phyloP scores from a whole-genome alignment of 2,329 filamentous ascomycete species.

The Trichophyton equinum region DNA sequence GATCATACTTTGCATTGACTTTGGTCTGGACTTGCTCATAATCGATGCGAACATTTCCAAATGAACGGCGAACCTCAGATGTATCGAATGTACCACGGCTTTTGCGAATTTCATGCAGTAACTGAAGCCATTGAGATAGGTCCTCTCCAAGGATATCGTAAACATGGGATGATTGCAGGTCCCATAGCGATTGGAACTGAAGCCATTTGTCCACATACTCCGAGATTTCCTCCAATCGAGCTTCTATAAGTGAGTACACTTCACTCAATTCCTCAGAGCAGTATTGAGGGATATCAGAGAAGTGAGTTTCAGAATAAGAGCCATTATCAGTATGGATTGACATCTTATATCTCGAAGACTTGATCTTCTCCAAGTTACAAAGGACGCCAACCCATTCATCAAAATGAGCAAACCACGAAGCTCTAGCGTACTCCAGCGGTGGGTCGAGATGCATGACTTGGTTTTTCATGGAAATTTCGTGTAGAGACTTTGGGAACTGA shows the following conservation, averaged over 20 bases:
- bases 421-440: constrained; percentile 78
- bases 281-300: constrained; percentile 70
- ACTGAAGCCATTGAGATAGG: constrained; percentile 80
- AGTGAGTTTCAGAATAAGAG: constrained; percentile 42
- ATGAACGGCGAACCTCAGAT: constrained; percentile 80
- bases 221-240: constrained; percentile 65
- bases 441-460: constrained; percentile 96
- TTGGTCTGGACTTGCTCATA: constrained; percentile 98
- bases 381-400: constrained; percentile 88
- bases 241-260: constrained; percentile 74
- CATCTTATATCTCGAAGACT: constrained; percentile 91
- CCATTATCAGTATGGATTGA: constrained; percentile 44
- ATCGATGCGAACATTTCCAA: constrained; percentile 89
- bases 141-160: constrained; percentile 87
- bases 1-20: constrained; percentile 97
- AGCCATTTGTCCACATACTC: constrained; percentile 95
- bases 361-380: constrained; percentile 86
- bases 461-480: constrained; percentile 95
- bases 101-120: constrained; percentile 94
- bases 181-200: constrained; percentile 97
- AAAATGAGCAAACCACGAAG: constrained; percentile 85
- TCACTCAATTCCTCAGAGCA: constrained; percentile 67
- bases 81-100: constrained; percentile 94
- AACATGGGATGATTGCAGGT: constrained; percentile 88
- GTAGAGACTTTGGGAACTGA: constrained; percentile 47